These are phyloP conservation scores for Nemania sp. DNA, from an alignment of 2,329 filamentous ascomycete species.

Conservation along the genomic window DNA sequence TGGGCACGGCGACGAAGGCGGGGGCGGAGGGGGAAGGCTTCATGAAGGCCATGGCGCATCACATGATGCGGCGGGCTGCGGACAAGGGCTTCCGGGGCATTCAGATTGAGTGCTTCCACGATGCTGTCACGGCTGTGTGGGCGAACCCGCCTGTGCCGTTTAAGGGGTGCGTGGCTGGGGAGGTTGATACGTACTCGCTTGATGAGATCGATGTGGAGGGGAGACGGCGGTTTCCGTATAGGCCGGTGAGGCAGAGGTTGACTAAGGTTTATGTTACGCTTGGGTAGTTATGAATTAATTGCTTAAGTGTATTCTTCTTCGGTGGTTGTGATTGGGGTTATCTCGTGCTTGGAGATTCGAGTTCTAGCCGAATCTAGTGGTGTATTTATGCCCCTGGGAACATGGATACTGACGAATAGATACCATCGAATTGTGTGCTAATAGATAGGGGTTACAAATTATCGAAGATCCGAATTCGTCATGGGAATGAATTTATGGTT, in stretches of 20 bases:
- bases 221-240: conserved; percentile 25
- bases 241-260: conserved; percentile 30
- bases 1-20: conserved; percentile 34
- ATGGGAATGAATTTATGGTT: not conserved
- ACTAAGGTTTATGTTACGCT: conserved; percentile 32
- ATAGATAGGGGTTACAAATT: not conserved
- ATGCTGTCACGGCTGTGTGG: conserved; percentile 36
- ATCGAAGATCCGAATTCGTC: not conserved
- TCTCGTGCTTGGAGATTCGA: not conserved
- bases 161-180: conserved; percentile 15
- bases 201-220: conserved; percentile 23
- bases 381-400: too few species aligned
- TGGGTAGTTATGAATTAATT: conserved; percentile 1
- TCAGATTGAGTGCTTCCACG: conserved; percentile 36
- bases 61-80: conserved; percentile 35
- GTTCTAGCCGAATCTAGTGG: too few species aligned
- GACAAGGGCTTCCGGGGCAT: conserved; percentile 30
- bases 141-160: conserved; percentile 35
- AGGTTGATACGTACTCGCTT: conserved; percentile 30
- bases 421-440: too few species aligned
- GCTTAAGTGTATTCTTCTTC: not conserved
- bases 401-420: too few species aligned
- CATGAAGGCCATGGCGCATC: conserved; percentile 31
- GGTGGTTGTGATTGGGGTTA: not conserved
- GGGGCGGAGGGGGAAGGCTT: conserved; percentile 27